These are phyloP conservation scores for Lactarius evosmus DNA, from an alignment of 768 basidiomycete species.

Conservation along the genomic window DNA sequence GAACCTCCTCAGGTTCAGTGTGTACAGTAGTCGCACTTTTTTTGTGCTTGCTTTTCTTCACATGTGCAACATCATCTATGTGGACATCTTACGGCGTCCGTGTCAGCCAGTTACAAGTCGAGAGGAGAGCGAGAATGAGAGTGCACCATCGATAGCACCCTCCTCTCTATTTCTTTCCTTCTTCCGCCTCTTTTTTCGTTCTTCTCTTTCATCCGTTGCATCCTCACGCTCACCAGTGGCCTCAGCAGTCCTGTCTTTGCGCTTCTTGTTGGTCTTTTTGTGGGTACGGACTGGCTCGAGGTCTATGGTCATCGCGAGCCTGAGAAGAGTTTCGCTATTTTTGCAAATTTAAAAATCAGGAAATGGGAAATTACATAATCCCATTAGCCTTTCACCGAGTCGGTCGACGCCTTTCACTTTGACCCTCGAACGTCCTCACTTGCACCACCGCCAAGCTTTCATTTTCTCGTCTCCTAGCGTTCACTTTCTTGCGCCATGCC, in stretches of 20 bases:
- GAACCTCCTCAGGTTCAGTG: background rate
- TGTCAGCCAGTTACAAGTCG: background rate
- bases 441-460: background rate
- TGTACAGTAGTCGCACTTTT: background rate
- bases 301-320: slow-evolving; percentile 11
- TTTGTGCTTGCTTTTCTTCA: slow-evolving; percentile 8
- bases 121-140: background rate
- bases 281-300: background rate
- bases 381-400: background rate
- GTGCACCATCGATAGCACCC: slow-evolving; percentile 1
- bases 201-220: background rate
- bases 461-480: background rate
- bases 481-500: slow-evolving; percentile 50
- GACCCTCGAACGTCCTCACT: background rate
- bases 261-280: slow-evolving; percentile 6
- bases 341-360: background rate
- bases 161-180: slow-evolving; percentile 6
- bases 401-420: background rate
- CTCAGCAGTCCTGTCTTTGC: background rate
- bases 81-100: background rate
- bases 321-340: background rate
- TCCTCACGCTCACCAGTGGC: background rate
- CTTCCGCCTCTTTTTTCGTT: slow-evolving; percentile 2
- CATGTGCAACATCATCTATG: background rate
- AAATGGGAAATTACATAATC: background rate